phyloP scores from a whole-genome alignment of 1,284 basidiomycete genomes.

The Apiotrichum sp. region DNA sequence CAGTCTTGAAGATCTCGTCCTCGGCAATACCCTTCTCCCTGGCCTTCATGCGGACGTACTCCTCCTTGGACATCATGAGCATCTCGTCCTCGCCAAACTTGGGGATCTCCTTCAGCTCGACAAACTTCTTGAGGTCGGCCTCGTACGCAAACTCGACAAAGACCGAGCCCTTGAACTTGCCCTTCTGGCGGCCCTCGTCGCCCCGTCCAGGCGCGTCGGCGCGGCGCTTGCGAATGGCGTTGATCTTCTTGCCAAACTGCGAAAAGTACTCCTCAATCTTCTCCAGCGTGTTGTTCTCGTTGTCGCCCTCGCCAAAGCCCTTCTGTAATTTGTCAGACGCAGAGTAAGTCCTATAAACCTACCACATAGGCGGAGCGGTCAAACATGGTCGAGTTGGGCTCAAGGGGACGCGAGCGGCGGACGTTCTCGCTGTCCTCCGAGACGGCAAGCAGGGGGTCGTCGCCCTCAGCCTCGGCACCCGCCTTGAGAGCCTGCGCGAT shows the following conservation, averaged over 20 bases:
- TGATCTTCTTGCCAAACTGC: slow-evolving; percentile 66
- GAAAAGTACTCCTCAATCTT: slow-evolving; percentile 77
- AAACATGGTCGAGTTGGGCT: slow-evolving; percentile 60
- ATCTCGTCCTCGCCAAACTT: slow-evolving; percentile 68
- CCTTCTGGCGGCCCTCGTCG: slow-evolving; percentile 56
- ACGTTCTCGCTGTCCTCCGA: slow-evolving; percentile 63
- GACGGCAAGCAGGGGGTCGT: slow-evolving; percentile 65
- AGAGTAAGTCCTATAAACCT: slow-evolving; percentile 39
- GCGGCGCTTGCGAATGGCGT: slow-evolving; percentile 76
- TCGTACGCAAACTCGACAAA: slow-evolving; percentile 84
- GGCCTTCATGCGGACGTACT: slow-evolving; percentile 94
- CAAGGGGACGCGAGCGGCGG: slow-evolving; percentile 63
- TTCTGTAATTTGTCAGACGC: slow-evolving; percentile 55
- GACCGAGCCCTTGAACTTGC: slow-evolving; percentile 80
- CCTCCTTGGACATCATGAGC: slow-evolving; percentile 83
- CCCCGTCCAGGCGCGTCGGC: slow-evolving; percentile 50
- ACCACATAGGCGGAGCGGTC: slow-evolving; percentile 78
- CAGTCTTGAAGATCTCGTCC: slow-evolving; percentile 52
- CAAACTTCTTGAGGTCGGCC: slow-evolving; percentile 65
- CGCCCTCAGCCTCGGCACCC: slow-evolving; percentile 36
- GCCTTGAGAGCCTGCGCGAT: slow-evolving; percentile 60
- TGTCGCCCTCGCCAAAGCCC: slow-evolving; percentile 65
- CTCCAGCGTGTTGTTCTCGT: slow-evolving; percentile 62
- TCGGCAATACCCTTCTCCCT: slow-evolving; percentile 75
- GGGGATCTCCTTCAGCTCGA: slow-evolving; percentile 71